Evolutionary conservation across 2,329 filamentous ascomycete species (phyloP), one percentile per base, ranked within the genome.

Genomic region (Lachnellula cervina): DNA sequence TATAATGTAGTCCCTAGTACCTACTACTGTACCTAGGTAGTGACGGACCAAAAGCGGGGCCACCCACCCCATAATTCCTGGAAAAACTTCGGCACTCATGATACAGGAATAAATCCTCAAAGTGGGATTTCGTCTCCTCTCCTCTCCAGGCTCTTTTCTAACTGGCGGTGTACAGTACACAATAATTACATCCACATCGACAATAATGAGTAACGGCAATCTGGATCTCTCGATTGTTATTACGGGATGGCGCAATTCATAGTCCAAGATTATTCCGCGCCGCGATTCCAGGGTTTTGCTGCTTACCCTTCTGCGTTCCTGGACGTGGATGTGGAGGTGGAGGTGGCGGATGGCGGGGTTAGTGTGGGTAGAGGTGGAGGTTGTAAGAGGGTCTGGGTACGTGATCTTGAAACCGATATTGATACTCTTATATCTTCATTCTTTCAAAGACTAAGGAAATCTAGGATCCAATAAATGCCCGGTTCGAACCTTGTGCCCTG

Each of bases 401-500:
- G 44, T 28, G 44, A 46, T 6, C 13, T 32, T 21, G 16, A 21
- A n/a, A 9, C 11, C 7, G 8, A 32, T 32, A 32, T 25, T 5
- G 25, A 25, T 32, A 8, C n/a, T 40, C 16, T 23, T 46, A 46
- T 46, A 46, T 46, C 44, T 28, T 21, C 19, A 5, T 23, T 23
- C 11, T 19, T 19, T 44, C 5, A 44, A n/a, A n/a, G n/a, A n/a
- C n/a, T n/a, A n/a, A n/a, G 11, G 9, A 44, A 46, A 3, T 16
- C 0, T 34, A 69, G 68, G 67, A 69, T 48, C 60, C 66, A 16
- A 48, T 62, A 2, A 63, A 67, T 47, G 68, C 65, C 28, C 59
- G 54, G 28, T 68, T 69, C 56, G 58, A 64, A 35, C 28, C 35
- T 48, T 67, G 63, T 47, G 54, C 62, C 46, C 57, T 68, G n/a